These are phyloP conservation scores for Saraca asoca DNA, from an alignment of 331 rosid species.

Conservation along the genomic window DNA sequence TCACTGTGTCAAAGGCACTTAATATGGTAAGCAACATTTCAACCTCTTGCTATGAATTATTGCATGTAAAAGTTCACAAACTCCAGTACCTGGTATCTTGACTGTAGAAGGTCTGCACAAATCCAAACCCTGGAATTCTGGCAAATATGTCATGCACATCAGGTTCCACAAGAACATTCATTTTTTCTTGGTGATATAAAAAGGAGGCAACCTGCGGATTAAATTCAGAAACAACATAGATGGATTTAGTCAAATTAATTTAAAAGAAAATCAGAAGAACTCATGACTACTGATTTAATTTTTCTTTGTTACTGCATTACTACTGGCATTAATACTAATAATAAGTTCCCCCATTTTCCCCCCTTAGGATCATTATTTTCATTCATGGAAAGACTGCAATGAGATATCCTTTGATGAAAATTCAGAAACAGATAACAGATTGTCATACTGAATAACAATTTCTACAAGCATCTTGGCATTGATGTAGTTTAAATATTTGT, in stretches of 20 bases:
- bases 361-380: too few relatives aligned
- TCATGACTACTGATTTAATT: neutral
- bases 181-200: conserved; percentile 82
- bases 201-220: conserved; percentile 72
- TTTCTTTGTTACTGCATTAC: neutral
- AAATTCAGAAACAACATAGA: conserved; percentile 24
- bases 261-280: conserved; percentile 7
- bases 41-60: conserved; percentile 19
- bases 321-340: too few relatives aligned
- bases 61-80: conserved; percentile 37
- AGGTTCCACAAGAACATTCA: conserved; percentile 92
- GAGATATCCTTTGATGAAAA: too few relatives aligned
- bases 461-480: too few relatives aligned
- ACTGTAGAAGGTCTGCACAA: conserved; percentile 90
- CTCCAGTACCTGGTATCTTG: conserved; percentile 82
- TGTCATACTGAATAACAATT: too few relatives aligned
- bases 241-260: conserved; percentile 25
- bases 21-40: conserved; percentile 37
- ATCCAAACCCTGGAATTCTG: conserved; percentile 94
- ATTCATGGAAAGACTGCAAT: too few relatives aligned
- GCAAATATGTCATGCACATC: conserved; percentile 94
- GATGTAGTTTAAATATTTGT: too few relatives aligned
- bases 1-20: conserved; percentile 62
- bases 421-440: too few relatives aligned
- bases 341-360: too few relatives aligned